Evolutionary conservation across 306 rosid species (phyloP), one percentile per base, ranked within the genome.

Genomic region (Gastrolobium villosum): DNA sequence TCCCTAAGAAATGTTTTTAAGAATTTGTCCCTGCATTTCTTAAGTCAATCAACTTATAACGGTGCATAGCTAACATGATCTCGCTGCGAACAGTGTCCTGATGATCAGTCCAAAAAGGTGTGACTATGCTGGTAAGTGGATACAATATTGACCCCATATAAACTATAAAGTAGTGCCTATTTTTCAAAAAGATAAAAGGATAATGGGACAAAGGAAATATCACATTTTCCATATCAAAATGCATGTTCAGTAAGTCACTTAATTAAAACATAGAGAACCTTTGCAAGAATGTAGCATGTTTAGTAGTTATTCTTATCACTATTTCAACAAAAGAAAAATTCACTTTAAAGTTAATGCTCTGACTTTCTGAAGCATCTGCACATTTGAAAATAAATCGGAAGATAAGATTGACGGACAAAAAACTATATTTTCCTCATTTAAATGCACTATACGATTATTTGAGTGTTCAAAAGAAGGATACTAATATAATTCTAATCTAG

Each of bases 211-310:
- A 70, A 5, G 26, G 14, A 57, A 45, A 6, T 49, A 45, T 59
- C 54, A 26, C 11, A 14, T 34, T 59, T 46, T 30, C 54, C 48
- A 49, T 35, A 7, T 28, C 54, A 36, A 59, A 34, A 78, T 49
- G 44, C 10, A 52, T n/a, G 56, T 60, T 64, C 11, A 48, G 40
- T n/a, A 39, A 35, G 49, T 74, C 62, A 75, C 45, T 74, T 77
- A n/a, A n/a, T n/a, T n/a, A n/a, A 64, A 69, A 77, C 35, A 14
- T 7, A 15, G 72, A 44, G 50, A 71, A 90, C 94, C 92, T 90
- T 88, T 32, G 94, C 94, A 78, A 90, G 92, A 72, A 90, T 90
- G 56, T 88, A 90, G 26, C 89, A 90, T 65, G 94, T 92, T 84
- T 90, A 5, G 71, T 73, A 37, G 89, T 57, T 59, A 90, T 84